These are phyloP conservation scores for Sporothrix variecibatus DNA, from an alignment of 2,329 filamentous ascomycete genomes.

Conservation along the genomic window DNA sequence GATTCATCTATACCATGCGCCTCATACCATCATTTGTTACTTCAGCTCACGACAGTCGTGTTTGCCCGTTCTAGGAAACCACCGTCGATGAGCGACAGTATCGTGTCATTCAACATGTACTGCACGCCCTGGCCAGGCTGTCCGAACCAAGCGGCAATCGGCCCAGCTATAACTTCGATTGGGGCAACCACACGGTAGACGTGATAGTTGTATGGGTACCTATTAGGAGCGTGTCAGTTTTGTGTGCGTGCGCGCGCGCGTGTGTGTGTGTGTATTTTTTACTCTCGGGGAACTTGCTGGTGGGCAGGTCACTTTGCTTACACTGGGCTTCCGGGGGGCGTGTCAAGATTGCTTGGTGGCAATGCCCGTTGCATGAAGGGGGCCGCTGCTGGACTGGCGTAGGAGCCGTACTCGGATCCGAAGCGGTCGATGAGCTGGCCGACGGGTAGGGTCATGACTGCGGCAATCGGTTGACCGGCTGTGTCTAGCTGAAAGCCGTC, in stretches of 20 bases:
- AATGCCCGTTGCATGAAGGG: constrained; percentile 51
- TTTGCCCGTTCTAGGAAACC: constrained; percentile 40
- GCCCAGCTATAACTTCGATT: constrained; percentile 46
- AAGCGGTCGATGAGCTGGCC: constrained; percentile 53
- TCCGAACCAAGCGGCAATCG: constrained; percentile 53
- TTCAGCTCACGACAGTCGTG: constrained; percentile 16
- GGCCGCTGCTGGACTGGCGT: constrained; percentile 46
- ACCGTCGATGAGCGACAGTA: constrained; percentile 38
- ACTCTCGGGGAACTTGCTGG: not conserved
- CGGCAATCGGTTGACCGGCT: constrained; percentile 42
- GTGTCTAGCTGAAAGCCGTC: constrained; percentile 47
- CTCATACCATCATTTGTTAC: not conserved
- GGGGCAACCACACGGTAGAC: constrained; percentile 48
- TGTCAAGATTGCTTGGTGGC: constrained; percentile 49
- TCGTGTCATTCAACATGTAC: constrained; percentile 35
- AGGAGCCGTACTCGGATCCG: constrained; percentile 48
- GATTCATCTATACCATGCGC: not conserved
- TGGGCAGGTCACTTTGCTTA: constrained; percentile 21
- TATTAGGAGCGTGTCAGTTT: constrained; percentile 12
- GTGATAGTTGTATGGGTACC: constrained; percentile 51
- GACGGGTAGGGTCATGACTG: constrained; percentile 42
- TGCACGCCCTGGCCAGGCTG: constrained; percentile 51
- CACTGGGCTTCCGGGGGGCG: constrained; percentile 36
- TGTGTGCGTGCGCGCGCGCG: too few relatives aligned
- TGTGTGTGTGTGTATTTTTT: not conserved